These are phyloP conservation scores for Rhodotorula glutinis DNA, from an alignment of 1,284 basidiomycete genomes.

Conservation along the genomic window DNA sequence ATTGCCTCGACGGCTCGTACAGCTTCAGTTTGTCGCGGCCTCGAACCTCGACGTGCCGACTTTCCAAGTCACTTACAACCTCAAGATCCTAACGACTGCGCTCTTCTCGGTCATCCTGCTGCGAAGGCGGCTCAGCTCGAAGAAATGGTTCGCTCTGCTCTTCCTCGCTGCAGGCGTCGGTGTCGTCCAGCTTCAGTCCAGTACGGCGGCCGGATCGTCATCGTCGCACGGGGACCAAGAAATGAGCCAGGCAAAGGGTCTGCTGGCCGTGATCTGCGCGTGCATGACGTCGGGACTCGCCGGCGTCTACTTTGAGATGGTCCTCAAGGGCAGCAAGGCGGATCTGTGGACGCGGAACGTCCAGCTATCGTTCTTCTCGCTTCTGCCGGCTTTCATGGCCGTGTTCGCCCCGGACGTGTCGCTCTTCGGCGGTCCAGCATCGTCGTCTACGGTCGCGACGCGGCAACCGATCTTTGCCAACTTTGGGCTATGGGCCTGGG, in stretches of 20 bases:
- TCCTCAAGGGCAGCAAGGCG: constrained; percentile 79
- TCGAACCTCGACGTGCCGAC: constrained; percentile 90
- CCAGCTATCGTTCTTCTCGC: constrained; percentile 88
- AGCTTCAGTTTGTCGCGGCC: constrained; percentile 85
- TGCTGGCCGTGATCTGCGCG: constrained; percentile 78
- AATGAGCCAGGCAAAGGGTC: constrained; percentile 79
- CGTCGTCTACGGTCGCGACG: not conserved
- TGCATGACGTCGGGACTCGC: constrained; percentile 97
- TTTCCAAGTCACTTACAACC: constrained; percentile 76
- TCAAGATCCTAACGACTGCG: constrained; percentile 88
- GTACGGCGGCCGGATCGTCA: constrained; percentile 15
- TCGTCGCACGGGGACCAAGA: constrained; percentile 48
- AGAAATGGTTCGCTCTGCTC: constrained; percentile 79
- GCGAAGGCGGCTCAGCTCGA: constrained; percentile 68
- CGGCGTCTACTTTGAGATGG: constrained; percentile 98
- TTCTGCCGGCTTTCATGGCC: constrained; percentile 82
- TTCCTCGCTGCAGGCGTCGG: constrained; percentile 87
- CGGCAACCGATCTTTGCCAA: constrained; percentile 59
- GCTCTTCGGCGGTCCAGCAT: constrained; percentile 22
- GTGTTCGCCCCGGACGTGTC: constrained; percentile 59
- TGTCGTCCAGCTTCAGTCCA: constrained; percentile 80
- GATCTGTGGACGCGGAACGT: constrained; percentile 97
- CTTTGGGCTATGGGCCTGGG: constrained; percentile 87
- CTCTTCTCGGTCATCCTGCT: constrained; percentile 86
- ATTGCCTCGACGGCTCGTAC: not conserved